phyloP scores from a whole-genome alignment of 176 grass and related monocot genomes.

The Elymus sibiricus region DNA sequence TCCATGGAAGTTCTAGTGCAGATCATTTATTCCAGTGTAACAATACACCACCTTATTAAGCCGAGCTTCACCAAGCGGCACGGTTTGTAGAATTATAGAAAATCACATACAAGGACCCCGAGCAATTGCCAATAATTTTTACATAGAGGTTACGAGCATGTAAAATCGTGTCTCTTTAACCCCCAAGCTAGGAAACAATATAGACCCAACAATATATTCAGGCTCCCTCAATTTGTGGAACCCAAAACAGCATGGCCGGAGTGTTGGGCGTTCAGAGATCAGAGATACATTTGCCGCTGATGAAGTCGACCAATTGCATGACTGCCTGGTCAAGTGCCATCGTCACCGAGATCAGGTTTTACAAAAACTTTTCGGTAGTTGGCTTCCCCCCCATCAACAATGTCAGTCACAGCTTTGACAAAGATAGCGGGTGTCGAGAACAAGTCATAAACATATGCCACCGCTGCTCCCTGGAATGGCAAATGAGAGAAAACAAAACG shows the following conservation, averaged over 20 bases:
- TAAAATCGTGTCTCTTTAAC: not conserved
- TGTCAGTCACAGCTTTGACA: constrained; percentile 90
- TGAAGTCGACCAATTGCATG: constrained; percentile 53
- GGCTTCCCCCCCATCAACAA: constrained; percentile 89
- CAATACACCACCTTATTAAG: not conserved
- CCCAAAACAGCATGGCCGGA: not conserved
- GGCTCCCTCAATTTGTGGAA: not conserved
- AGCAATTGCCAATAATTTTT: constrained; percentile 27
- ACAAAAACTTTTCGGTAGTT: constrained; percentile 69
- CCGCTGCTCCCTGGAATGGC: too few species aligned
- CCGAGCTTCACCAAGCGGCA: not conserved
- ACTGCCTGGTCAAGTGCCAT: constrained; percentile 57
- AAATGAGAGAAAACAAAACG: too few species aligned
- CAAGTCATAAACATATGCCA: too few species aligned
- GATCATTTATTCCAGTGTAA: not conserved
- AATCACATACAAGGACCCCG: not conserved
- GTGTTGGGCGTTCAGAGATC: constrained; percentile 43
- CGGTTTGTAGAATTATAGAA: not conserved
- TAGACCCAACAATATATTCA: not conserved
- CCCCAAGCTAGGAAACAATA: not conserved
- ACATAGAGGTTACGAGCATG: not conserved
- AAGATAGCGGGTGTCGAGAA: constrained; percentile 73
- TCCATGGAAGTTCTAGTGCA: not conserved
- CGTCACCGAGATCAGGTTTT: constrained; percentile 64
- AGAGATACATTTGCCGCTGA: constrained; percentile 55